Conservation (phyloP, 331 rosid genomes). For the Cydonia oblonga region DNA sequence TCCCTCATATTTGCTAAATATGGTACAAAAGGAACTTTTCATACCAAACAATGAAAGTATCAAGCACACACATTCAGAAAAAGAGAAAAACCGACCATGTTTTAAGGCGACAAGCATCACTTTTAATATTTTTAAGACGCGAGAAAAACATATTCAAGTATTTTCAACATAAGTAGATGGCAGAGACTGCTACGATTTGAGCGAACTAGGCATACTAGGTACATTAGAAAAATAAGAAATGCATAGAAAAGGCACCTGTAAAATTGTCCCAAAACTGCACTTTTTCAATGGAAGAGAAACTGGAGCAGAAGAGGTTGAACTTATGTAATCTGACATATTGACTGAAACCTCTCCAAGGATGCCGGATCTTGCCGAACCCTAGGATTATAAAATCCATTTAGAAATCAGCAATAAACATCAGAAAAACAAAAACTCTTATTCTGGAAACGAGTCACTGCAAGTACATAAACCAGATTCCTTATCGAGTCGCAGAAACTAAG, state of each 20-base stretch:
- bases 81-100: neutral
- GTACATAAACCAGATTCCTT: neutral
- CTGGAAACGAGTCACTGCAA: neutral
- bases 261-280: conserved; percentile 59
- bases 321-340: conserved; percentile 46
- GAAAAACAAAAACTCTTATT: neutral
- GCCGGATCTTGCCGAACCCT: conserved; percentile 76
- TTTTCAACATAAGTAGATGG: neutral
- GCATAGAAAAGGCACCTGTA: conserved; percentile 44
- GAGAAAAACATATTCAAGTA: neutral
- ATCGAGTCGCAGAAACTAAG: neutral
- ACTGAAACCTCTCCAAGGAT: conserved; percentile 82
- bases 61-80: neutral
- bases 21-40: too few relatives aligned
- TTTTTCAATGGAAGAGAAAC: conserved; percentile 59
- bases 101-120: neutral
- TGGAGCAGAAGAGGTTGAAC: conserved; percentile 49
- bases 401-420: neutral
- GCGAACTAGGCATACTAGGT: neutral
- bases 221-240: too few relatives aligned
- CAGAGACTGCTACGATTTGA: neutral
- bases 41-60: too few relatives aligned
- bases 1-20: neutral
- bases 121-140: too few relatives aligned
- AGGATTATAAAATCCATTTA: conserved; percentile 6